Base-by-base conservation (phyloP, 352 stramenopile genomes). In the Pythium aquatile region DNA sequence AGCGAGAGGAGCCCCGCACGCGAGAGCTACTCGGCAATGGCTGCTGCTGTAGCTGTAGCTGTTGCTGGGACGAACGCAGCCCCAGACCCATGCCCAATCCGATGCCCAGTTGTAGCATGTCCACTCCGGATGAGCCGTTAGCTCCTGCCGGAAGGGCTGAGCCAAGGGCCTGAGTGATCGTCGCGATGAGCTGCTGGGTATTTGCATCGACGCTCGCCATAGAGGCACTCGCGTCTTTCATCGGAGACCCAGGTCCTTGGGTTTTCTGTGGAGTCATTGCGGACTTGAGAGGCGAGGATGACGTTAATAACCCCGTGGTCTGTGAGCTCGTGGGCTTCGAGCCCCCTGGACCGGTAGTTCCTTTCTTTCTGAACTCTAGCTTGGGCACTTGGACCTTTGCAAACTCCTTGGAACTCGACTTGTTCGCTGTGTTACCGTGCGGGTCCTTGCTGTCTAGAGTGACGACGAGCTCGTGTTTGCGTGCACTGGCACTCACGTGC, bases 21-120 rank as follows among this genome's bases (percentile, higher is more conserved):
- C 16, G 26, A 53, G 35, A 17, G 40, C 11, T 4, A 59, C 28
- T 29, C 3, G 10, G 55, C 42, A 55, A 3, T 39, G 3, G 24
- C 28, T 62, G 66, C 13, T 61, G 66, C 65, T 76, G 79, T 29
- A 80, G 76, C 49, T 81, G 75, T 24, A 24, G 20, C 28, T 90
- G 76, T 7, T 47, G 39, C 14, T 47, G 39, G 39, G 39, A 47
- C 28, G 82, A 75, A 2, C 88, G 76, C 53, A 97, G 75, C 7
- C 88, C 88, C 28, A 98, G 79, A 1, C 93, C 92, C 79, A 98
- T 91, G 1, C 92, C 93, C 29, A 98, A 73, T 42, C 88, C 85
- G 33, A 98, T 87, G 1, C 83, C 82, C 26, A 94, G 74, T 55
- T 95, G 87, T 14, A 94, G 65, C 73, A 90, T 90, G 30, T 92